Evolutionary conservation across 2,329 filamentous ascomycete species (phyloP), one percentile per base, ranked within the genome.

Genomic region (Aspergillus uvarum): DNA sequence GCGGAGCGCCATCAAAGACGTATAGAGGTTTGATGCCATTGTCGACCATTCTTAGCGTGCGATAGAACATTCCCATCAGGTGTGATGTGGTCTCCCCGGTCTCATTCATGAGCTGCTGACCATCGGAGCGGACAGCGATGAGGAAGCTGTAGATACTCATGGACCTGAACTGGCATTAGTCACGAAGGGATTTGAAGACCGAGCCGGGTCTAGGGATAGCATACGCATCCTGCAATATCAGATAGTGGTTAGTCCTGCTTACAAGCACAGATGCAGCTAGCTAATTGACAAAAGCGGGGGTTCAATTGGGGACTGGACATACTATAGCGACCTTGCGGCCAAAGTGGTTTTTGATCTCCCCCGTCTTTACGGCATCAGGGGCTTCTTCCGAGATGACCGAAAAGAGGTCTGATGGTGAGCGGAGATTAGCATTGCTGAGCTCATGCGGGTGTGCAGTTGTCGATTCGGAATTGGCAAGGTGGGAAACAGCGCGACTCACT

Each of bases 81-180:
- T 99, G 95, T 19, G 95, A 99, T 0, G 95, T 99, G 2, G 95
- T 99, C 77, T 98, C 92, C 71, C 95, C 95, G 55, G 88, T 89
- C 72, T 99, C 95, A 77, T 89, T 96, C 85, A 89, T 98, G 70
- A 99, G 88, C 78, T 97, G 92, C 76, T 99, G 92, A 68, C 95
- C 95, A 70, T 96, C 92, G 70, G 93, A 97, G 68, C 95, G 92
- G 58, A 99, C 95, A 53, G 95, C 95, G 74, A 99, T 95, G 62
- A 99, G 86, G 82, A 99, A 99, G 78, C 91, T 96, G 84, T 99
- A 99, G 72, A 99, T 91, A 79, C 91, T 96, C 95, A 99, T 99
- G 51, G 95, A 99, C 50, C 88, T 91, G 70, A 60, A 60, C 7
- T 44, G 59, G 51, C 47, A 59, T 74, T 62, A 72, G 68, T 56